phyloP scores from a whole-genome alignment of 2,329 filamentous ascomycete species.

The Helotiales sp. region DNA sequence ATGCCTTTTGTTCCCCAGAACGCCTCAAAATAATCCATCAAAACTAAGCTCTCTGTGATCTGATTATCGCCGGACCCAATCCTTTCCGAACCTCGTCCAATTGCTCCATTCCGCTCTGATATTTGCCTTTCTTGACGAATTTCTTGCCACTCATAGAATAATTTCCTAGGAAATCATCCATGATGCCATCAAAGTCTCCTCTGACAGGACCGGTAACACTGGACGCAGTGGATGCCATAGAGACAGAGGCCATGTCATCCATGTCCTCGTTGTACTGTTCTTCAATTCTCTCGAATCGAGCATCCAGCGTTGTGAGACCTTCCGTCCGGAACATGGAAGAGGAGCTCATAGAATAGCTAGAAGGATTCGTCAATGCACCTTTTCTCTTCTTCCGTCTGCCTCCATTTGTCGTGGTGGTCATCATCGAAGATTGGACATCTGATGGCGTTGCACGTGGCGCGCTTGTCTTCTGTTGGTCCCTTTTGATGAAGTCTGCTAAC shows the following conservation, averaged over 20 bases:
- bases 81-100: constrained; percentile 86
- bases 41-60: constrained; percentile 34
- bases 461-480: constrained; percentile 65
- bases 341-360: constrained; percentile 89
- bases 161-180: constrained; percentile 88
- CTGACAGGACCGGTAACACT: constrained; percentile 72
- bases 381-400: constrained; percentile 93
- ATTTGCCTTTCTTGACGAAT: constrained; percentile 78
- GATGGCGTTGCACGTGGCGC: constrained; percentile 51
- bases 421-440: constrained; percentile 70
- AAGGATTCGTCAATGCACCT: constrained; percentile 86
- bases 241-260: constrained; percentile 65
- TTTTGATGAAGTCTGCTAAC: constrained; percentile 95
- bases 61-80: constrained; percentile 75
- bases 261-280: constrained; percentile 74
- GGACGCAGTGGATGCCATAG: constrained; percentile 66
- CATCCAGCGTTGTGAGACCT: constrained; percentile 82
- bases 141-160: constrained; percentile 76
- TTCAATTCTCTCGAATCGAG: constrained; percentile 89
- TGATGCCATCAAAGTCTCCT: constrained; percentile 83
- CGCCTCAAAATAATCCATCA: constrained; percentile 9
- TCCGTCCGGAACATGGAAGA: constrained; percentile 88
- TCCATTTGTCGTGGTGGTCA: constrained; percentile 78
- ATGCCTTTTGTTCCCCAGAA: constrained; percentile 24
- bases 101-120: constrained; percentile 82